Base-by-base conservation (phyloP, 768 basidiomycete genomes). In the Pulveroboletus sp. region DNA sequence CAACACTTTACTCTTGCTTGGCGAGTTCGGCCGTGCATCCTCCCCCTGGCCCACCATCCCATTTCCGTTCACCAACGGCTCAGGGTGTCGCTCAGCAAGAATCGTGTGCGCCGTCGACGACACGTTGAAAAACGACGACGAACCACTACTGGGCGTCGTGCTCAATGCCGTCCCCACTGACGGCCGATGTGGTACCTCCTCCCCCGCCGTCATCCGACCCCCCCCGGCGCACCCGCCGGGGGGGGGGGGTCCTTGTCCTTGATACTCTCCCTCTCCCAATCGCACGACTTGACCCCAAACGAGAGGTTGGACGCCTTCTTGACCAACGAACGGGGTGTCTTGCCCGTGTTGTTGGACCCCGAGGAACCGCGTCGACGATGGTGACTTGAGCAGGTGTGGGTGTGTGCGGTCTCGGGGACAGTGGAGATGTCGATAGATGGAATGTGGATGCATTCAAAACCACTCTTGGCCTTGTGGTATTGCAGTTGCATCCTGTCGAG, bases 401-500 rank as follows among this genome's bases (percentile, higher is more conserved):
- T 54, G 13, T 62, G 60, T 66, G 73, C 47, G 69, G 58, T 55
- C 53, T 63, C 66, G 10, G 81, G 78, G 12, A 95, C 75, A 13
- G 90, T 87, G 4, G 87, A 77, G 10, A 97, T 70, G 63, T 97
- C 94, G 66, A 98, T 97, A 25, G 91, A 94, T 0, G 95, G 95
- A 25, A 90, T 69, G 65, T 99, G 93, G 20, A 95, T 89, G 71
- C 97, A 99, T 66, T 99, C 95, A 65, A 92, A 98, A 3, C 95
- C 97, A 48, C 82, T 75, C 69, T 85, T 90, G 57, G 81, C 91
- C 66, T 93, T 89, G 34, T 92, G 81, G 64, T 97, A 93, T 67
- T 93, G 91, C 27, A 99, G 88, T 54, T 94, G 93, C 83, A 98
- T 92, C 40, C 94, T 81, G 60, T 94, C 90, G 33, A 98, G 77